Conservation (phyloP, 2,329 filamentous ascomycete genomes). For the Exophiala aquamarina region DNA sequence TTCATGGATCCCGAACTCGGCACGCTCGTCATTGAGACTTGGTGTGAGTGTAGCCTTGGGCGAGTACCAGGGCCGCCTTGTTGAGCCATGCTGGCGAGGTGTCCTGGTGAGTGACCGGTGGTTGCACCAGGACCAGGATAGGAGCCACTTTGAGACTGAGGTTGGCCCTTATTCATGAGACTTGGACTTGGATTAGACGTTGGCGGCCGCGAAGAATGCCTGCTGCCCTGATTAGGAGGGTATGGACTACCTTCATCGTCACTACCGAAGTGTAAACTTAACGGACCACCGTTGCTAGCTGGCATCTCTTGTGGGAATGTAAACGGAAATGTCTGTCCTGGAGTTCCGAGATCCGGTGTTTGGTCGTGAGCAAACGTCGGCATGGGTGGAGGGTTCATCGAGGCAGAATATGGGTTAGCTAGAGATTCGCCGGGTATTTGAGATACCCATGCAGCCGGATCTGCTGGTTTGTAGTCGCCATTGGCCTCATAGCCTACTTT, state of each 20-base stretch:
- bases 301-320: conserved; percentile 26
- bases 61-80: conserved; percentile 3
- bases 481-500: conserved; percentile 12
- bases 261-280: conserved; percentile 29
- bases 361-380: conserved; percentile 22
- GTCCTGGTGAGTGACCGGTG: conserved; percentile 12
- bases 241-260: conserved; percentile 29
- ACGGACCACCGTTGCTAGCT: conserved; percentile 15
- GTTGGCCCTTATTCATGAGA: conserved; percentile 24
- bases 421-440: conserved; percentile 22
- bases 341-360: conserved; percentile 24
- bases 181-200: conserved; percentile 29
- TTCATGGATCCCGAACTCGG: conserved; percentile 13
- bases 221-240: conserved; percentile 19
- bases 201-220: conserved; percentile 27
- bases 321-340: conserved; percentile 20
- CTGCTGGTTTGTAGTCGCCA: conserved; percentile 15
- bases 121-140: too few species aligned
- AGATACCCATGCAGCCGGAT: conserved; percentile 19
- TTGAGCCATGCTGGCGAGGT: conserved; percentile 6
- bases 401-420: conserved; percentile 21
- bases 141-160: not conserved
- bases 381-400: conserved; percentile 23
- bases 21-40: conserved; percentile 20
- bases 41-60: conserved; percentile 21